These are phyloP conservation scores for Candolleomyces aberdarensis DNA, from an alignment of 768 basidiomycete species.

Conservation along the genomic window DNA sequence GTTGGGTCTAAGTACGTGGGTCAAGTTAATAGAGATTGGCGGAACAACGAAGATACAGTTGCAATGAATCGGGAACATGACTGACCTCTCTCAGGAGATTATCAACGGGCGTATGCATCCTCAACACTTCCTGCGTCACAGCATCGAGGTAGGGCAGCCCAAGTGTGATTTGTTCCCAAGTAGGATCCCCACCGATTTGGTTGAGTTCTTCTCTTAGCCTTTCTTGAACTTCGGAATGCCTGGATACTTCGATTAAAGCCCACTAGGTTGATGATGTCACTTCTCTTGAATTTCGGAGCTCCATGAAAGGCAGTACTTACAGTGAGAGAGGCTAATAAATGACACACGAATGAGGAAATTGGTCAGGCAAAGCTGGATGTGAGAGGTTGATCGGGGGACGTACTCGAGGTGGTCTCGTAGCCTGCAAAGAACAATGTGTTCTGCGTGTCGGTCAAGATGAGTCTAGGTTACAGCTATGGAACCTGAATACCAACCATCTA, in stretches of 20 bases:
- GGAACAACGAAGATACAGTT: too few relatives aligned
- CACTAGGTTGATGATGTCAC: too few relatives aligned
- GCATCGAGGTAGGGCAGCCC: slow-evolving; percentile 56
- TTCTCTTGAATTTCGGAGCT: too few relatives aligned
- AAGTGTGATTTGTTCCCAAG: slow-evolving; percentile 49
- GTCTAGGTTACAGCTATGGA: too few relatives aligned
- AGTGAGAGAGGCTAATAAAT: slow-evolving; percentile 33
- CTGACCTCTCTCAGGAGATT: too few relatives aligned
- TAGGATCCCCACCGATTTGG: slow-evolving; percentile 45
- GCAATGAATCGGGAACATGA: too few relatives aligned
- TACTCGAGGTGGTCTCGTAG: slow-evolving; percentile 54
- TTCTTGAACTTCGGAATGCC: slow-evolving; percentile 40
- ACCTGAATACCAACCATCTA: too few relatives aligned
- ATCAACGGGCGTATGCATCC: slow-evolving; percentile 36
- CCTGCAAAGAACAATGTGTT: slow-evolving; percentile 23
- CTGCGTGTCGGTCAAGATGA: not conserved
- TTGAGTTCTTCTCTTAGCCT: slow-evolving; percentile 49
- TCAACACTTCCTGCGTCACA: slow-evolving; percentile 38
- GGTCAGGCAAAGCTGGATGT: not conserved
- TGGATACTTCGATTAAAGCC: slow-evolving; percentile 55
- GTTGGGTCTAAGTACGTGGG: too few relatives aligned
- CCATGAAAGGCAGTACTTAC: too few relatives aligned
- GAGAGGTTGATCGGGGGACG: too few relatives aligned
- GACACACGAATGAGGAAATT: too few relatives aligned
- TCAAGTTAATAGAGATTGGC: too few relatives aligned